Conservation (phyloP, 345 rosid genomes). For the Populus euphratica region DNA sequence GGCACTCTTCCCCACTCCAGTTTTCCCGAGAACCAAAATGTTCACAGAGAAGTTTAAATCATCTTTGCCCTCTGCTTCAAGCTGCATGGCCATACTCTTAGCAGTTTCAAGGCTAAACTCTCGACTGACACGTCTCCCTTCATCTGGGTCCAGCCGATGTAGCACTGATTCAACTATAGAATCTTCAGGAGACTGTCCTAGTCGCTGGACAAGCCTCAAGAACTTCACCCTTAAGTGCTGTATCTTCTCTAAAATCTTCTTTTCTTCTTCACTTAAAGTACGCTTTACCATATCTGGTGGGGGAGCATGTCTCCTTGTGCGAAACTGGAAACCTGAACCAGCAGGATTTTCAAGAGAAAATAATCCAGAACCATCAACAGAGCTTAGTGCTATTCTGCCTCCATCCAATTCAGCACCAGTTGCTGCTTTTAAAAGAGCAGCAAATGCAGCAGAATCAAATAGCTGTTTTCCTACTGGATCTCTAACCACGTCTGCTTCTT, state of each 20-base stretch:
- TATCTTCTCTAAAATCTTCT: constrained; percentile 68
- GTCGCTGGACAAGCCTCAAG: constrained; percentile 77
- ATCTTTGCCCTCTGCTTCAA: constrained; percentile 60
- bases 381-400: constrained; percentile 57
- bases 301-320: constrained; percentile 54
- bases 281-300: constrained; percentile 45
- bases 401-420: constrained; percentile 61
- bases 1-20: constrained; percentile 96
- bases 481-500: constrained; percentile 43
- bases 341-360: constrained; percentile 92
- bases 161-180: constrained; percentile 76
- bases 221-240: constrained; percentile 73
- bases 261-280: constrained; percentile 82
- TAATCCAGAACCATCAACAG: constrained; percentile 86
- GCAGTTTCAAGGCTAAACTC: constrained; percentile 77
- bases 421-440: constrained; percentile 91
- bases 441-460: constrained; percentile 85
- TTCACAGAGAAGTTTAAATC: constrained; percentile 65
- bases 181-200: constrained; percentile 79
- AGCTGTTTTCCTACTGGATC: constrained; percentile 52
- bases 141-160: constrained; percentile 65
- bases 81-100: constrained; percentile 63
- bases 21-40: constrained; percentile 83
- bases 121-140: constrained; percentile 71
- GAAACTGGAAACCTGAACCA: constrained; percentile 35